Evolutionary conservation across 352 stramenopile species (phyloP).

Genomic region (Pythium plurisporium): DNA sequence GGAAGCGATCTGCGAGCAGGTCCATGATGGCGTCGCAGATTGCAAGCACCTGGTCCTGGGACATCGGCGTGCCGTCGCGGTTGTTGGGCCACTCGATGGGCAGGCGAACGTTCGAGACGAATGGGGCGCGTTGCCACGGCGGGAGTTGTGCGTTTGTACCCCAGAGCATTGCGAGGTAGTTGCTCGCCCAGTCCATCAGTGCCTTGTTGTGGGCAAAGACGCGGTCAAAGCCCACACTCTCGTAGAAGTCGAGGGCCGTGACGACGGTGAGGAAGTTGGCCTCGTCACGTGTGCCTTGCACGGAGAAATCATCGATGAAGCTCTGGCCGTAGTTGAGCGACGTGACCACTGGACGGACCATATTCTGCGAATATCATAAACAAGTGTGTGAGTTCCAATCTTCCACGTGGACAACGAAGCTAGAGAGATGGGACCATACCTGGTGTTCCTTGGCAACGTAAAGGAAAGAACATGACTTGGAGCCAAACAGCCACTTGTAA

Average conservation of each 20-base stretch:
- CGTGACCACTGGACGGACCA: constrained; percentile 74
- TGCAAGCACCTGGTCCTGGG: constrained; percentile 49
- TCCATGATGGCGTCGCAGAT: constrained; percentile 82
- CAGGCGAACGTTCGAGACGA: constrained; percentile 77
- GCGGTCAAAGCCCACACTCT: constrained; percentile 67
- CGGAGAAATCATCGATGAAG: constrained; percentile 81
- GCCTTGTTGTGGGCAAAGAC: constrained; percentile 81
- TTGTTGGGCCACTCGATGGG: constrained; percentile 59
- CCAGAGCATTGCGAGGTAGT: constrained; percentile 70
- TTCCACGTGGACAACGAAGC: no score
- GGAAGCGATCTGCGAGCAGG: constrained; percentile 67
- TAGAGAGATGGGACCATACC: background rate
- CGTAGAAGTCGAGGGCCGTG: constrained; percentile 80
- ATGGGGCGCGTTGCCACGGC: constrained; percentile 74
- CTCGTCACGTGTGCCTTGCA: constrained; percentile 80
- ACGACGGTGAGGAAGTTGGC: constrained; percentile 81
- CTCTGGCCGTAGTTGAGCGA: constrained; percentile 75
- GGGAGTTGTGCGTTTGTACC: constrained; percentile 67
- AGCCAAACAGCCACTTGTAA: constrained; percentile 86
- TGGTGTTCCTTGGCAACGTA: constrained; percentile 75
- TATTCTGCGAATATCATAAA: constrained; percentile 30
- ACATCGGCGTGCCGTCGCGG: constrained; percentile 40
- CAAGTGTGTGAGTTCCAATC: no score
- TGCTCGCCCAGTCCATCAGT: constrained; percentile 78
- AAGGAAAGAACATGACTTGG: constrained; percentile 82